Percentiles rank a stretch among this genome's conserved stretches.
Evolutionary conservation across 495 filamentous ascomycete species (phyloP).

Genomic region (Penicillium taxi): DNA sequence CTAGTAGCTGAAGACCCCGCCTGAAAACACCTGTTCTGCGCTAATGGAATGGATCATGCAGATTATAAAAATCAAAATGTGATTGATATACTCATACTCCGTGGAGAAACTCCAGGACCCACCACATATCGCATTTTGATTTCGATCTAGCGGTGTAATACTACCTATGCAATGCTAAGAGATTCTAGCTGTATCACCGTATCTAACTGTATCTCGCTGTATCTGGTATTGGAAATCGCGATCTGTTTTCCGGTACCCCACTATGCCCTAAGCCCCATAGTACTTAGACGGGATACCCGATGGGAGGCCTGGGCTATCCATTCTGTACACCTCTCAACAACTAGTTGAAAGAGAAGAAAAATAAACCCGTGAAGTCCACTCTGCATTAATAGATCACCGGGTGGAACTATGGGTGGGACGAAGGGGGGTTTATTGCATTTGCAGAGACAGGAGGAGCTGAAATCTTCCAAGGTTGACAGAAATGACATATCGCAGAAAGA

Average conservation of each 20-base stretch:
- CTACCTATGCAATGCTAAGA: conserved; percentile 8
- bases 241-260: conserved; percentile 8
- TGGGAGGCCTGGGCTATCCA: not conserved
- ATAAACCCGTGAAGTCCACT: conserved; percentile 5
- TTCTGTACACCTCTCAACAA: not conserved
- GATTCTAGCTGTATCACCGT: too few relatives aligned
- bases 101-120: too few relatives aligned
- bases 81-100: too few relatives aligned
- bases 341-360: conserved; percentile 1
- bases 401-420: conserved; percentile 17
- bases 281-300: too few relatives aligned
- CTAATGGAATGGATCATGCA: too few relatives aligned
- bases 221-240: conserved; percentile 8
- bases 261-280: not conserved
- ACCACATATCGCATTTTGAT: too few relatives aligned
- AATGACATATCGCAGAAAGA: conserved; percentile 26
- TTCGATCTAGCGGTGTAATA: conserved; percentile 27
- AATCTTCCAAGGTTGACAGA: conserved; percentile 8
- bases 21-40: too few relatives aligned
- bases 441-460: conserved; percentile 16
- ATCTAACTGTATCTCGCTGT: conserved; percentile 8
- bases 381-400: not conserved
- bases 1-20: too few relatives aligned
- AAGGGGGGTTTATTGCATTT: conserved; percentile 16
- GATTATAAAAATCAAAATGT: too few relatives aligned